A percentile compares a stretch with the other conserved stretches of the same genome.
Evolutionary conservation across 2,329 filamentous ascomycete species (phyloP).

Genomic region (Byssoonygena ceratinophila): DNA sequence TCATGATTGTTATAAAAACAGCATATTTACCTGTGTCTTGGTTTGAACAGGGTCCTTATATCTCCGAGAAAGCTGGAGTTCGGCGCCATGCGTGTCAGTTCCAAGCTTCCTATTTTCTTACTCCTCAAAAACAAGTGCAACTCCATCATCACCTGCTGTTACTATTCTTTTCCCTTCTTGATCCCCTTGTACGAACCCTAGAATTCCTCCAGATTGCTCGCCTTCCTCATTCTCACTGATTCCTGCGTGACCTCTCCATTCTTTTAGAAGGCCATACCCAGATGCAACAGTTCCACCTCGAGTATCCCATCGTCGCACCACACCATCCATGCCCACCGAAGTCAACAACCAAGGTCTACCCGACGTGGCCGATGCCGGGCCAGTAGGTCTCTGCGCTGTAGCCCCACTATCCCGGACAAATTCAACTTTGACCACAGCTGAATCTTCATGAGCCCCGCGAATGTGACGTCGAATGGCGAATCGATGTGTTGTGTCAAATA

Average conservation of each 20-base stretch:
- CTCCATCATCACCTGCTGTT: slow-evolving; percentile 77
- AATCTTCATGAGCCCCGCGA: slow-evolving; percentile 71
- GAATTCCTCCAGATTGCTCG: slow-evolving; percentile 72
- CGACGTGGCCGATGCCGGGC: slow-evolving; percentile 14
- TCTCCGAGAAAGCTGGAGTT: neutral
- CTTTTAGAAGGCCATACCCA: slow-evolving; percentile 61
- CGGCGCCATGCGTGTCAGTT: neutral
- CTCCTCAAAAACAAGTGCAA: slow-evolving; percentile 39
- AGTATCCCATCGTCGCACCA: slow-evolving; percentile 78
- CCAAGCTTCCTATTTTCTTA: neutral
- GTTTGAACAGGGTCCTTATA: neutral
- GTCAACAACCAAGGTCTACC: slow-evolving; percentile 60
- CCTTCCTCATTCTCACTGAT: slow-evolving; percentile 44
- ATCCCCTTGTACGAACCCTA: slow-evolving; percentile 77
- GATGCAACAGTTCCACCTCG: slow-evolving; percentile 56
- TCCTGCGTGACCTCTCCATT: slow-evolving; percentile 73
- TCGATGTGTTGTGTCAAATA: slow-evolving; percentile 76
- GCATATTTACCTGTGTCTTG: neutral
- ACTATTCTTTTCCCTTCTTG: slow-evolving; percentile 60
- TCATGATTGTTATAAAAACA: slow-evolving; percentile 1
- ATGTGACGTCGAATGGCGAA: slow-evolving; percentile 82
- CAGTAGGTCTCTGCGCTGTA: slow-evolving; percentile 15
- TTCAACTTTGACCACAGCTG: slow-evolving; percentile 83
- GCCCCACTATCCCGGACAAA: slow-evolving; percentile 51
- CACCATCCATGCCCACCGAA: slow-evolving; percentile 83